Evolutionary conservation across 768 basidiomycete genomes (phyloP).

Genomic region (Gelatoporia subvermispora): DNA sequence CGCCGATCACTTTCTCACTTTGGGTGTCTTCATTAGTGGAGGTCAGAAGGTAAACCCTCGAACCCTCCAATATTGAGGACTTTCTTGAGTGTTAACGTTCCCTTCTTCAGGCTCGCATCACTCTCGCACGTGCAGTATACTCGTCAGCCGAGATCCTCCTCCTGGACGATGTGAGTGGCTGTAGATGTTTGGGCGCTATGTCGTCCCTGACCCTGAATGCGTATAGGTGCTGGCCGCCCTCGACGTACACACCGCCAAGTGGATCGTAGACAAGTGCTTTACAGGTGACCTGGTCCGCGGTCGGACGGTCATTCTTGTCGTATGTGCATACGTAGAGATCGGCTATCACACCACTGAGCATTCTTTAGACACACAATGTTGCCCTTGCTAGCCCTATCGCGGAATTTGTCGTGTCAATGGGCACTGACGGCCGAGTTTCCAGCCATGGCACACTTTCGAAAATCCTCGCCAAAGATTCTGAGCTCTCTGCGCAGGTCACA

Average conservation of each 20-base stretch:
- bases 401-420: constrained; percentile 50
- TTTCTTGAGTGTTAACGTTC: constrained; percentile 6
- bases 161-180: constrained; percentile 57
- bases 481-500: constrained; percentile 20
- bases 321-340: constrained; percentile 17
- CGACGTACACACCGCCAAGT: constrained; percentile 45
- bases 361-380: constrained; percentile 41
- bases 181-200: too few species aligned
- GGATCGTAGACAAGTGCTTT: constrained; percentile 45
- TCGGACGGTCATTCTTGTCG: constrained; percentile 47
- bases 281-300: constrained; percentile 39
- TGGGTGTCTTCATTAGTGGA: constrained; percentile 23
- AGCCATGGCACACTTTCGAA: constrained; percentile 45
- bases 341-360: too few species aligned
- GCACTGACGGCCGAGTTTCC: constrained; percentile 43
- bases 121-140: constrained; percentile 56
- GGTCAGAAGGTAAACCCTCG: constrained; percentile 40
- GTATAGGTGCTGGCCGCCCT: constrained; percentile 38
- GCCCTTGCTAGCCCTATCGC: constrained; percentile 48
- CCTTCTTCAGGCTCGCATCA: constrained; percentile 37
- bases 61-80: constrained; percentile 22
- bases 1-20: neutral
- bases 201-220: neutral
- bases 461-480: constrained; percentile 36
- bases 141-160: constrained; percentile 57